These are phyloP conservation scores for Avena eriantha DNA, from an alignment of 176 grass and related monocot species.

Conservation along the genomic window DNA sequence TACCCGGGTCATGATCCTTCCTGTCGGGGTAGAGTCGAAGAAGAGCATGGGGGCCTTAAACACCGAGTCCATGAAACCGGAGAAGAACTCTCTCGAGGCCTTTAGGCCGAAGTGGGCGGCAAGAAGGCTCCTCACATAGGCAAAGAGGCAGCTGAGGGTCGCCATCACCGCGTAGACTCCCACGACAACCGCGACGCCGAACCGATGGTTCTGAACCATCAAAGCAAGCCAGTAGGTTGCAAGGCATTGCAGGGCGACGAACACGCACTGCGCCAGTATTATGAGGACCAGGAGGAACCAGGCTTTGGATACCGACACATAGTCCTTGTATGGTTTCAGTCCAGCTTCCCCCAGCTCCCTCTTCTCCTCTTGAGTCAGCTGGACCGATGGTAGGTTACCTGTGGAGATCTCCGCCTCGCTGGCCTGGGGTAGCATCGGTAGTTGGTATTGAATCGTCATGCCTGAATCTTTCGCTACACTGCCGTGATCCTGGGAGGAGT, in stretches of 20 bases:
- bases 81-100: conserved; percentile 86
- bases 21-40: conserved; percentile 85
- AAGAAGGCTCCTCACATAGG: conserved; percentile 70
- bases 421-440: conserved; percentile 21
- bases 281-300: conserved; percentile 55
- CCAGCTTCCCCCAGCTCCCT: conserved; percentile 70
- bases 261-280: conserved; percentile 55
- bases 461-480: background rate
- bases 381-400: conserved; percentile 22
- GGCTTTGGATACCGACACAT: conserved; percentile 60
- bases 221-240: conserved; percentile 82
- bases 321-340: conserved; percentile 66
- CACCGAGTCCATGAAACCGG: conserved; percentile 81
- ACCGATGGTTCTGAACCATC: conserved; percentile 50
- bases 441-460: conserved; percentile 26
- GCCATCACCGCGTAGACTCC: conserved; percentile 72
- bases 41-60: conserved; percentile 91
- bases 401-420: conserved; percentile 49
- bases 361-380: conserved; percentile 77
- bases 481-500: conserved; percentile 35
- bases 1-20: conserved; percentile 82
- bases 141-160: conserved; percentile 72
- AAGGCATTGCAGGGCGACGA: conserved; percentile 65
- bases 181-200: conserved; percentile 45
- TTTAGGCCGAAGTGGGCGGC: conserved; percentile 79